Evolutionary conservation across 139 green algal species (phyloP), one percentile per base, ranked within the genome.

Genomic region (Auxenochlorella protothecoides): DNA sequence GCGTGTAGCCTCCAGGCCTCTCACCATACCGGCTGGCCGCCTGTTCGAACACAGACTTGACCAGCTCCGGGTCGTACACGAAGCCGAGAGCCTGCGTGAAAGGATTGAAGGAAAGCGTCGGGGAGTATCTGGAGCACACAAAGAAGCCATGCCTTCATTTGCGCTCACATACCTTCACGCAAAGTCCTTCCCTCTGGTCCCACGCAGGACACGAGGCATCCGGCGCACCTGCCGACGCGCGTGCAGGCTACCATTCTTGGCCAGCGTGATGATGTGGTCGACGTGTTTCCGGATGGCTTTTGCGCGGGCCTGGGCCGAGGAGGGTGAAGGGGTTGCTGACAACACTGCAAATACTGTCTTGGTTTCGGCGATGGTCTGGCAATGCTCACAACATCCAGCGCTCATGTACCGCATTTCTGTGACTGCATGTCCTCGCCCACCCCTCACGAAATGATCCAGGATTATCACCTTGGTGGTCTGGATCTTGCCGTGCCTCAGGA

Each of bases 191-290:
- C 27, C 27, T 44, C 27, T 44, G 27, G 27, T 44, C 27, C 27
- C 27, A 44, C 27, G 27, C 27, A 44, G 27, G 27, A 44, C 27
- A 44, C 27, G 27, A 44, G 1, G 27, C 27, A 44, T 44, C 27
- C 27, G 27, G 27, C 27, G 27, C 65, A 88, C 86, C 84, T 95
- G 89, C 4, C 90, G 82, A 52, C 87, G 80, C 3, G 90, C 82
- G 75, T 96, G 93, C 60, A 97, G 81, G 53, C 76, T 85, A 56
- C 90, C 92, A 51, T 90, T 80, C 89, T 98, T 98, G 56, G 94
- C 93, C 66, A 98, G 84, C n/a, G 84, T 90, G 69, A 99, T 98
- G 86, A 99, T 97, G 73, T 97, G 91, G 80, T 99, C 95, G 51
- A 97, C 94, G 67, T 90, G 90, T 72, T 93, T 92, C 53, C 91